Conservation (phyloP, 345 rosid genomes). For the Ceriops zippeliana region DNA sequence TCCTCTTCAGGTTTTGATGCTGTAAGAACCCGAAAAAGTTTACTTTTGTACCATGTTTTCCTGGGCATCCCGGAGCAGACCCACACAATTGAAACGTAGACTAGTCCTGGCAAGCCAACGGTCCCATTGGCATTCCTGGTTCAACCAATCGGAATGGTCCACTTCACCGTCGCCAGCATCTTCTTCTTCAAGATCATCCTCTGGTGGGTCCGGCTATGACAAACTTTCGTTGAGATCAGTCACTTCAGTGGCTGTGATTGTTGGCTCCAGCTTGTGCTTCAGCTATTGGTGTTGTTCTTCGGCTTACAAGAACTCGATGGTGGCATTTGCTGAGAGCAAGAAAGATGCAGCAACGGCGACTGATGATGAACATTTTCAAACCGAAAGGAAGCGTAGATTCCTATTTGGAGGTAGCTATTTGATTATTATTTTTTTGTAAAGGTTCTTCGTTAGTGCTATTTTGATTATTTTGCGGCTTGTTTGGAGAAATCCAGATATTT, state of each 20-base stretch:
- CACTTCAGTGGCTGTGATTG: slow-evolving; percentile 25
- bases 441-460: background rate
- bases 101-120: background rate
- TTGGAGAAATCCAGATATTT: background rate
- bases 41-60: slow-evolving; percentile 6
- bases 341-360: slow-evolving; percentile 12
- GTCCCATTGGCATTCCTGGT: background rate
- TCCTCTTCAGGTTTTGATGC: background rate
- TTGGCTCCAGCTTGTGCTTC: slow-evolving; percentile 38
- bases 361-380: slow-evolving; percentile 15
- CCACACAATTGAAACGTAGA: background rate
- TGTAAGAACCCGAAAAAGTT: background rate
- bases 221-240: slow-evolving; percentile 21
- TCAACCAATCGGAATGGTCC: slow-evolving; percentile 9
- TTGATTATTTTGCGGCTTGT: background rate
- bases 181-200: slow-evolving; percentile 12
- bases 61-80: background rate
- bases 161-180: background rate
- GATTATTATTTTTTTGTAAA: background rate
- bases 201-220: slow-evolving; percentile 10
- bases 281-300: slow-evolving; percentile 22
- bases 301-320: slow-evolving; percentile 2
- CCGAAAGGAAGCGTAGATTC: slow-evolving; percentile 15
- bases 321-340: slow-evolving; percentile 30
- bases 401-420: slow-evolving; percentile 10